Evolutionary conservation across 2,329 filamentous ascomycete species (phyloP), one percentile per base, ranked within the genome.

Genomic region (Microdochium nivale): DNA sequence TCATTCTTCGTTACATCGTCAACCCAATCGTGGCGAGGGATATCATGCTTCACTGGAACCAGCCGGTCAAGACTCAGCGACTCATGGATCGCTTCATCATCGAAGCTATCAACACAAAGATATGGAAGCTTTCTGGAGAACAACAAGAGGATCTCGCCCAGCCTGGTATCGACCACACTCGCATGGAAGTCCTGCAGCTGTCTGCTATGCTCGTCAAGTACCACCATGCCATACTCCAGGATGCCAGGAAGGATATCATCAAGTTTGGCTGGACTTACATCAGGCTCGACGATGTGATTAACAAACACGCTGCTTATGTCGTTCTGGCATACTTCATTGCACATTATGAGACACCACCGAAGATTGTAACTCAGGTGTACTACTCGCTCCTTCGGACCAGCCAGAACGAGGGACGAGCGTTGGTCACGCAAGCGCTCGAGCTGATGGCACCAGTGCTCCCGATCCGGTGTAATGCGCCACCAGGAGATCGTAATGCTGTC

Each of bases 231-330:
- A 87, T 90, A 51, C 80, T 99, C 1, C 88, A 95, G 59, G 94
- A 97, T 62, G 86, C 89, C 2, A 84, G 95, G 35, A 99, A 99
- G 69, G 94, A 99, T 57, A 92, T 99, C 55, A 99, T 99, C 64
- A 97, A 96, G 70, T 99, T 97, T 68, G 91, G 90, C 2, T 99
- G 94, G 94, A 96, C 91, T 19, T 97, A 96, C 65, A 99, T 99
- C 61, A 84, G 89, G 24, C 80, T 99, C n/a, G 95, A 99, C 63
- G 94, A 99, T 67, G 88, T 96, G 52, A 96, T 99, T 73, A 99
- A 97, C 75, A 99, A 99, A 68, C 94, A 97, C 66, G 94, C 92
- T 1, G 91, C 94, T 2, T 99, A 99, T 62, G 92, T 96, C 4
- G 83, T 99, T 5, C 95, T 99, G 55, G 90, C 89, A 2, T 99